phyloP scores from a whole-genome alignment of 495 filamentous ascomycete species.

The Arthonia radiata region DNA sequence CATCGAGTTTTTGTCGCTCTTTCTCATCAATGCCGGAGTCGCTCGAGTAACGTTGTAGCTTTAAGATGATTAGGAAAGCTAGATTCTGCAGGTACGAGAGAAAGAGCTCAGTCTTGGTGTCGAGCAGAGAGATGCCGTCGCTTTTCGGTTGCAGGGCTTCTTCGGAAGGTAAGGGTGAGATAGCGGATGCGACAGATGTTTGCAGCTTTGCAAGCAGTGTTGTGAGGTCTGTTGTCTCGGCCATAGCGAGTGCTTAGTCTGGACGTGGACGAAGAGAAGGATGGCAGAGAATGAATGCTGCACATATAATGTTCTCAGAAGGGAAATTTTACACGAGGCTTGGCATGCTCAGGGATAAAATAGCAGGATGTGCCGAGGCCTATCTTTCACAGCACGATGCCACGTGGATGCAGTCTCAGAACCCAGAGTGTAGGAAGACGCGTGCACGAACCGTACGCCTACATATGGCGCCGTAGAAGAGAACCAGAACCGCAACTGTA shows the following conservation, averaged over 20 bases:
- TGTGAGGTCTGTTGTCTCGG: conserved; percentile 23
- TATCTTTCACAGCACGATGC: no score
- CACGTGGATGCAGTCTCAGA: no score
- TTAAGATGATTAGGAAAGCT: conserved; percentile 65
- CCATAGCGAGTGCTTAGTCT: conserved; percentile 14
- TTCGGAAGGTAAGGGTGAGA: conserved; percentile 34
- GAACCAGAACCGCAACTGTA: no score
- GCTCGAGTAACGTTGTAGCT: conserved; percentile 30
- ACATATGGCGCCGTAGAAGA: no score
- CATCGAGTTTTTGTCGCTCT: background rate
- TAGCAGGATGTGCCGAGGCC: no score
- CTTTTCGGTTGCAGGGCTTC: conserved; percentile 31
- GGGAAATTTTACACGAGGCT: no score
- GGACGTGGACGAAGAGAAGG: background rate
- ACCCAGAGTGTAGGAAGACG: no score
- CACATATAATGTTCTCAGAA: no score
- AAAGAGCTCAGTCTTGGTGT: conserved; percentile 82
- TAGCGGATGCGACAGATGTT: conserved; percentile 32
- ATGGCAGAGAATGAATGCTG: no score
- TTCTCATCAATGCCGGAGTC: background rate
- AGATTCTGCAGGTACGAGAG: conserved; percentile 90
- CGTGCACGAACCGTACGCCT: no score
- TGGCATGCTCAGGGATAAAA: no score
- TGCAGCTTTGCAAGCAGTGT: conserved; percentile 30
- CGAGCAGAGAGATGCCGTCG: conserved; percentile 81